phyloP scores from a whole-genome alignment of 78 protist species.

The Planoprotostelium fungivorum region DNA sequence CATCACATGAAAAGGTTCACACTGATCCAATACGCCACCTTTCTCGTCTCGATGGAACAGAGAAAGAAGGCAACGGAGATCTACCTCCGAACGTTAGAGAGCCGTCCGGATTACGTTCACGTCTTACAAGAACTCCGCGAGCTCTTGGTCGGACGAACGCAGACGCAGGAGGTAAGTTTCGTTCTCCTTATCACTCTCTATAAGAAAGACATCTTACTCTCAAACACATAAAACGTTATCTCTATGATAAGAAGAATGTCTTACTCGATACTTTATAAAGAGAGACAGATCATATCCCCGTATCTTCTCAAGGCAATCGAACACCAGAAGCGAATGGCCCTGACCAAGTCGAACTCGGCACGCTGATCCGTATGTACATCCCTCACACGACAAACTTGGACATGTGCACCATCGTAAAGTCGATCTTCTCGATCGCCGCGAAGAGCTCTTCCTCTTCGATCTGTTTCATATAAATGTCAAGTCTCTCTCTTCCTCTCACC shows the following conservation, averaged over 20 bases:
- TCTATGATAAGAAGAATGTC: too few species aligned
- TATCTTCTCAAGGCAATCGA: not conserved
- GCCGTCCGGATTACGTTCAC: not conserved
- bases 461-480: not conserved
- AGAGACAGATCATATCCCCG: not conserved
- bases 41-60: not conserved
- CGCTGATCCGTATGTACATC: not conserved
- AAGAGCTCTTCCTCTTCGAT: not conserved
- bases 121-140: not conserved
- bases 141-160: not conserved
- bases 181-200: too few species aligned
- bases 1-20: not conserved
- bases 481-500: not conserved
- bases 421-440: not conserved
- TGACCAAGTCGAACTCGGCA: not conserved
- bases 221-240: too few species aligned
- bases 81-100: not conserved
- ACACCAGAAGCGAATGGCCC: not conserved
- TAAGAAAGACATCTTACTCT: too few species aligned
- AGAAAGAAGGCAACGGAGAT: not conserved
- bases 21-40: not conserved
- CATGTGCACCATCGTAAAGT: not conserved
- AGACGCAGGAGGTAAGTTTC: not conserved
- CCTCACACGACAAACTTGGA: not conserved
- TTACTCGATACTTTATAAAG: too few species aligned